Conservation (phyloP, 768 basidiomycete species). For the Collybia nuda region DNA sequence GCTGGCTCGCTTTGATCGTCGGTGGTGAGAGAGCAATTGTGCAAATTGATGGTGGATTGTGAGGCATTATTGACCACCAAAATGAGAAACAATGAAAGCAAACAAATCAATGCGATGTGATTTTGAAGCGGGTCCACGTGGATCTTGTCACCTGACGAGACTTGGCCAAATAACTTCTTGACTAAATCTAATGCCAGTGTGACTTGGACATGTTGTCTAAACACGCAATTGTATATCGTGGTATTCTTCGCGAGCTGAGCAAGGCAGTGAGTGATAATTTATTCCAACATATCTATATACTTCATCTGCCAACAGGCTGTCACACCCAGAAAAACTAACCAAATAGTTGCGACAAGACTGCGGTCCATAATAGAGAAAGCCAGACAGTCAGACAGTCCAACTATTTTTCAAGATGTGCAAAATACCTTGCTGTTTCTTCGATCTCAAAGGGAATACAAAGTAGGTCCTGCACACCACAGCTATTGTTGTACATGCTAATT, state of each 20-base stretch:
- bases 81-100: too few relatives aligned
- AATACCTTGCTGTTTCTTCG: conserved; percentile 66
- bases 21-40: neutral
- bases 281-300: neutral
- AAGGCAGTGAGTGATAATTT: conserved; percentile 40
- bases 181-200: too few relatives aligned
- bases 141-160: neutral
- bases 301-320: conserved; percentile 22
- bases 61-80: neutral
- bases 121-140: conserved; percentile 1
- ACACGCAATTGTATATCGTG: conserved; percentile 43
- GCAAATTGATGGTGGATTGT: neutral
- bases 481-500: neutral
- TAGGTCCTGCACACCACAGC: conserved; percentile 24
- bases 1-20: neutral
- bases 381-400: conserved; percentile 21
- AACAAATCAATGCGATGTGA: neutral
- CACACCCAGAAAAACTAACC: conserved; percentile 36
- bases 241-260: conserved; percentile 53
- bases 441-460: conserved; percentile 79
- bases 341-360: conserved; percentile 45
- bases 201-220: conserved; percentile 31
- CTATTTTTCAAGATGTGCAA: conserved; percentile 47
- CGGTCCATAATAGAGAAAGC: conserved; percentile 53
- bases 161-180: too few relatives aligned